Conservation (phyloP, 1,284 basidiomycete species). For the Naganishia sp. region DNA sequence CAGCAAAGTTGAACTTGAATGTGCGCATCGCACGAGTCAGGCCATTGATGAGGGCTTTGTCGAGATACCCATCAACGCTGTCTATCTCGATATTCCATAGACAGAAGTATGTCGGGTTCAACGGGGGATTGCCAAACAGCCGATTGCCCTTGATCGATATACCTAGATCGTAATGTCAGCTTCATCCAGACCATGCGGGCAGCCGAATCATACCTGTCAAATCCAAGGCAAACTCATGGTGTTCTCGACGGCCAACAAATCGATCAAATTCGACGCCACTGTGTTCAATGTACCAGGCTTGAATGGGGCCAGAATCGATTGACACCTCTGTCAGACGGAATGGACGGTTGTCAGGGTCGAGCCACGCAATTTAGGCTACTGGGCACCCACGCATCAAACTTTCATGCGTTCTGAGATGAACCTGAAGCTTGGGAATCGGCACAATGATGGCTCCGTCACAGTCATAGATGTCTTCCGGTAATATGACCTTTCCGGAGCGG, state of each 20-base stretch:
- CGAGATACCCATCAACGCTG: constrained; percentile 62
- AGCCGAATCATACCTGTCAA: constrained; percentile 11
- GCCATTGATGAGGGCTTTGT: constrained; percentile 61
- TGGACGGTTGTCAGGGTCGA: constrained; percentile 42
- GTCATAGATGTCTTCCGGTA: constrained; percentile 75
- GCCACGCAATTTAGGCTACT: background rate
- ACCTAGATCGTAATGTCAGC: constrained; percentile 56
- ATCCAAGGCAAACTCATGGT: constrained; percentile 35
- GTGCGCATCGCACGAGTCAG: constrained; percentile 62
- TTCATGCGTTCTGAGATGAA: constrained; percentile 76
- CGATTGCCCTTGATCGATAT: constrained; percentile 78
- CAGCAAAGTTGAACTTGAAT: constrained; percentile 70
- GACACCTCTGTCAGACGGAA: constrained; percentile 62
- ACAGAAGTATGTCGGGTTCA: constrained; percentile 81
- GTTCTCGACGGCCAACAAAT: constrained; percentile 56
- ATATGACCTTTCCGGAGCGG: constrained; percentile 61
- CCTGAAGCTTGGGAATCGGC: constrained; percentile 66
- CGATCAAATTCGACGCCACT: constrained; percentile 54
- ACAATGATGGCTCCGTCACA: constrained; percentile 63
- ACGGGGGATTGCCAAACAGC: constrained; percentile 81
- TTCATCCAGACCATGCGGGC: no score
- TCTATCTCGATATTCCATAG: constrained; percentile 81
- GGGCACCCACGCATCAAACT: constrained; percentile 74
- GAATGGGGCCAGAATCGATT: constrained; percentile 67
- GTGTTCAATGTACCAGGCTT: constrained; percentile 5